These are phyloP conservation scores for Botrytis paeoniae DNA, from an alignment of 2,329 filamentous ascomycete species.

Conservation along the genomic window DNA sequence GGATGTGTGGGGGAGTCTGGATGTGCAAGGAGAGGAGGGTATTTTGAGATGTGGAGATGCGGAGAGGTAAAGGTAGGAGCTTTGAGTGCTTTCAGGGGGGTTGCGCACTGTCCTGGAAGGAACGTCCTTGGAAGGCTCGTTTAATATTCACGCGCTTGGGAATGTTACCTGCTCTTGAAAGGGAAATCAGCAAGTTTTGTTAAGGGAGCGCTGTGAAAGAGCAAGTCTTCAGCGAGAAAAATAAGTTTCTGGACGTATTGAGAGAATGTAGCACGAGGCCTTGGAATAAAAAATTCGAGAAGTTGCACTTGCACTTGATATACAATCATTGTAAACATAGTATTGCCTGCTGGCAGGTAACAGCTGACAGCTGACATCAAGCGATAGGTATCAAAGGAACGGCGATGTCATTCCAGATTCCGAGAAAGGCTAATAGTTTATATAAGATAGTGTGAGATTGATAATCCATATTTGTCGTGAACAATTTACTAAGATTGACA, in stretches of 20 bases:
- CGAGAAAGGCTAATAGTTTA: neutral
- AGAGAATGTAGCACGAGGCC: neutral
- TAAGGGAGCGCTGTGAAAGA: neutral
- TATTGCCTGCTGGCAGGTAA: neutral
- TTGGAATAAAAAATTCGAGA: neutral
- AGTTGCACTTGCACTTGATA: neutral
- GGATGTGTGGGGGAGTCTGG: neutral
- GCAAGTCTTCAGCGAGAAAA: neutral
- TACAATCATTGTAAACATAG: neutral
- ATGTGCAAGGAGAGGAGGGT: neutral
- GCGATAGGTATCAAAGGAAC: neutral
- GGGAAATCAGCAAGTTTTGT: neutral
- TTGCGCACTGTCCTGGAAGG: neutral
- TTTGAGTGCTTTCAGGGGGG: neutral
- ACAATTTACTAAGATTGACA: neutral
- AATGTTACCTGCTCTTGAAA: neutral
- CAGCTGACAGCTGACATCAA: neutral
- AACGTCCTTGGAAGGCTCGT: neutral
- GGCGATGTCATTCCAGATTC: too few species aligned
- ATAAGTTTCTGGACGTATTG: neutral
- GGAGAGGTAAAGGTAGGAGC: neutral
- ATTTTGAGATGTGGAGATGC: neutral
- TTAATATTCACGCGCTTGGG: neutral
- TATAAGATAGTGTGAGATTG: neutral
- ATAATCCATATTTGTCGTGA: too few species aligned